Conservation (phyloP, 2,329 filamentous ascomycete genomes). For the Nigrograna mackinnonii region DNA sequence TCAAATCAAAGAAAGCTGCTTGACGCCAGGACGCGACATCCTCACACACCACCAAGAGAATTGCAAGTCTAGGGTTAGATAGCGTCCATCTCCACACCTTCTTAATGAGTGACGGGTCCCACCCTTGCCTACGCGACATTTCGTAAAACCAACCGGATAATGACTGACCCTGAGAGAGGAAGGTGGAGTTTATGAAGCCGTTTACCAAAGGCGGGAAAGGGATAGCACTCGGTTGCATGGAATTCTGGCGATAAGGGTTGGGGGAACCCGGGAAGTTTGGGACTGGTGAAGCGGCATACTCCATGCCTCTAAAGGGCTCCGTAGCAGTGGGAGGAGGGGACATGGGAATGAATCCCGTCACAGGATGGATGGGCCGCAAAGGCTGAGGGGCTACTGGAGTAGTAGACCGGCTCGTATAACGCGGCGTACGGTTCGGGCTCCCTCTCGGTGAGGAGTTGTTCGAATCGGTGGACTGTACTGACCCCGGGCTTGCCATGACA, state of each 20-base stretch:
- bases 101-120: slow-evolving; percentile 35
- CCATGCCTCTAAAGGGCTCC: slow-evolving; percentile 29
- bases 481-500: slow-evolving; percentile 35
- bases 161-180: slow-evolving; percentile 40
- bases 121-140: slow-evolving; percentile 37
- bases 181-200: slow-evolving; percentile 39
- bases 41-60: slow-evolving; percentile 42
- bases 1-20: slow-evolving; percentile 40
- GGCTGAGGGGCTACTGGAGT: slow-evolving; percentile 43
- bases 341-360: slow-evolving; percentile 38
- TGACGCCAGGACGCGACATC: slow-evolving; percentile 43
- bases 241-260: slow-evolving; percentile 38
- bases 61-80: slow-evolving; percentile 41
- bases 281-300: slow-evolving; percentile 32
- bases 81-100: slow-evolving; percentile 46
- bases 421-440: slow-evolving; percentile 40
- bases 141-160: slow-evolving; percentile 42
- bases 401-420: slow-evolving; percentile 42
- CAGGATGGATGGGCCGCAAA: slow-evolving; percentile 32
- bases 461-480: slow-evolving; percentile 30
- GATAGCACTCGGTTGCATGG: slow-evolving; percentile 2
- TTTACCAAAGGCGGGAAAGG: slow-evolving; percentile 35
- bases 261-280: slow-evolving; percentile 30
- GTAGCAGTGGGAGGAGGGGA: slow-evolving; percentile 31
- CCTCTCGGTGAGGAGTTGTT: slow-evolving; percentile 35